A percentile compares a stretch with the other conserved stretches of the same genome.
phyloP scores from a whole-genome alignment of 2,329 filamentous ascomycete species.

The Colletotrichum eremochloae region DNA sequence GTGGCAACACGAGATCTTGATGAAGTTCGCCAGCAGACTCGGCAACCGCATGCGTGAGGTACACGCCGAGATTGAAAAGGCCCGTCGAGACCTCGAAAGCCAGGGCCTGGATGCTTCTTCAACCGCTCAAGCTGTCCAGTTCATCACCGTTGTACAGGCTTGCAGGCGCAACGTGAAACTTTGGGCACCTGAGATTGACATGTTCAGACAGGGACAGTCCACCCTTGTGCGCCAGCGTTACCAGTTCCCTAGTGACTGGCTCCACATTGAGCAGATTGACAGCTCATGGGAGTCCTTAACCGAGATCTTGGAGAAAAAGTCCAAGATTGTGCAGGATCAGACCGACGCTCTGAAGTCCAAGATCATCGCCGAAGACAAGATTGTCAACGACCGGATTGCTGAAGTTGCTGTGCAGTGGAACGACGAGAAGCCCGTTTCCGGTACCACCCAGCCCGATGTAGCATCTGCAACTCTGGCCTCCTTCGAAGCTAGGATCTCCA shows the following conservation, averaged over 20 bases:
- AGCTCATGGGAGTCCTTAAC: constrained; percentile 95
- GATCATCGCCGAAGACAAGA: constrained; percentile 92
- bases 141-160: constrained; percentile 97
- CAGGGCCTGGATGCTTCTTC: constrained; percentile 95
- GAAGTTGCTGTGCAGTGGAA: constrained; percentile 92
- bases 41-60: constrained; percentile 93
- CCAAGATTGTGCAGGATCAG: constrained; percentile 96
- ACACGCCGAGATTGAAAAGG: constrained; percentile 90
- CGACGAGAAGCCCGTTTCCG: constrained; percentile 96
- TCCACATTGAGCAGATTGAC: constrained; percentile 95
- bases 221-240: constrained; percentile 92
- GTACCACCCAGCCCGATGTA: constrained; percentile 89
- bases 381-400: constrained; percentile 88
- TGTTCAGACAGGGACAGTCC: constrained; percentile 95
- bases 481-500: constrained; percentile 88
- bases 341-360: constrained; percentile 95
- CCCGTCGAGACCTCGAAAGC: constrained; percentile 88
- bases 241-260: constrained; percentile 93
- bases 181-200: constrained; percentile 96
- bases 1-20: constrained; percentile 97
- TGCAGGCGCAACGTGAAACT: constrained; percentile 93
- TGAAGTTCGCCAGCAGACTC: constrained; percentile 91
- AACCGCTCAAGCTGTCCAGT: constrained; percentile 96
- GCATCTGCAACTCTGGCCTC: constrained; percentile 84
- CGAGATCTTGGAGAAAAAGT: constrained; percentile 91